A percentile compares a stretch with the other conserved stretches of the same genome.
These are phyloP conservation scores for Hypoxylon sp. DNA, from an alignment of 2,329 filamentous ascomycete species.

Conservation along the genomic window DNA sequence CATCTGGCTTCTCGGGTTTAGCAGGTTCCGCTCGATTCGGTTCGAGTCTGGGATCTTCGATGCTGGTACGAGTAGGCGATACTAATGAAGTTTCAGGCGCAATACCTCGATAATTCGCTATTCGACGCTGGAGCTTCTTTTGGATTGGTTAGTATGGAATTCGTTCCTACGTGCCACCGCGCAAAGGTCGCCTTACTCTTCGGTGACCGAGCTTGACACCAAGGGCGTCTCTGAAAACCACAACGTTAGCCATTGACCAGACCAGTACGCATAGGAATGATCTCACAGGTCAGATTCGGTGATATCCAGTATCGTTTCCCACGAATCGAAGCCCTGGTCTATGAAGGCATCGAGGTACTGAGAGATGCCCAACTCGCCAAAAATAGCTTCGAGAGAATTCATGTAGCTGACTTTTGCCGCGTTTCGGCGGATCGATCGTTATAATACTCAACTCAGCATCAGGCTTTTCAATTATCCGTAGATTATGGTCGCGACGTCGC, in stretches of 20 bases:
- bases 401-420: conserved; percentile 57
- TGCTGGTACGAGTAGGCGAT: conserved; percentile 61
- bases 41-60: conserved; percentile 68
- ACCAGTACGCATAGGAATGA: not conserved
- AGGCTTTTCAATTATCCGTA: conserved; percentile 16
- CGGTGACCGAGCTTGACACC: conserved; percentile 85
- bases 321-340: conserved; percentile 85
- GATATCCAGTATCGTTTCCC: conserved; percentile 86
- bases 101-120: conserved; percentile 77
- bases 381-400: conserved; percentile 72
- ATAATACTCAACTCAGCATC: conserved; percentile 37
- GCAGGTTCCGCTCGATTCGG: conserved; percentile 61
- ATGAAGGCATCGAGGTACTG: conserved; percentile 80
- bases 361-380: conserved; percentile 80
- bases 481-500: conserved; percentile 16
- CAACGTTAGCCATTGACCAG: conserved; percentile 33
- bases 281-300: conserved; percentile 84
- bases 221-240: conserved; percentile 69
- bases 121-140: conserved; percentile 85
- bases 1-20: conserved; percentile 58
- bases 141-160: conserved; percentile 31
- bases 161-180: not conserved
- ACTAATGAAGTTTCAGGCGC: conserved; percentile 65
- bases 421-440: conserved; percentile 38
- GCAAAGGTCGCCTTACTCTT: conserved; percentile 66